Percentiles rank a stretch among this genome's conserved stretches.
phyloP scores from a whole-genome alignment of 139 green algal species.

The Marvania coccoides region DNA sequence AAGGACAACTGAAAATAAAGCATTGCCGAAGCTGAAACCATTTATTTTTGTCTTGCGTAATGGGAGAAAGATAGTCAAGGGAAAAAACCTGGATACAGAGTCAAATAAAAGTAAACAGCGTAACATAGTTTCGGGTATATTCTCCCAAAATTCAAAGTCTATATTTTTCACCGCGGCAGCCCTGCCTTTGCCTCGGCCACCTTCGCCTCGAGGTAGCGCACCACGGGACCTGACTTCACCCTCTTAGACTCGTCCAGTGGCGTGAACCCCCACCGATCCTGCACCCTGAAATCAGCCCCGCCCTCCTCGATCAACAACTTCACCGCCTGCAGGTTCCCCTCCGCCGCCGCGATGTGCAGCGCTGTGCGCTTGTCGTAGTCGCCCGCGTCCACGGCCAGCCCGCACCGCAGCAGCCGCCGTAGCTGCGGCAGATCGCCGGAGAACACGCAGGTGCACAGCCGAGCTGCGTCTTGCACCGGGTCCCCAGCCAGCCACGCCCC shows the following conservation, averaged over 20 bases:
- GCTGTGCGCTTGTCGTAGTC: conserved; percentile 57
- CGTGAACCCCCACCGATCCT: conserved; percentile 37
- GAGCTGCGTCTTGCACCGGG: background rate
- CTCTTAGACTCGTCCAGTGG: conserved; percentile 37
- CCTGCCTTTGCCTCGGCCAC: too few relatives aligned
- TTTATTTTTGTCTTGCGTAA: too few relatives aligned
- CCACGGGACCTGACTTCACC: conserved; percentile 16
- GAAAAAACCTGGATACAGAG: too few relatives aligned
- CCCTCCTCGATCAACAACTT: conserved; percentile 31
- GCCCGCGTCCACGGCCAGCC: conserved; percentile 30
- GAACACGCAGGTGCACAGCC: conserved; percentile 27
- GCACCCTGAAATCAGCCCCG: conserved; percentile 1
- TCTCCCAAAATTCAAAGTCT: too few relatives aligned
- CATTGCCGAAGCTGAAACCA: too few relatives aligned
- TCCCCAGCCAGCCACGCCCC: background rate
- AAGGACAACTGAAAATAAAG: too few relatives aligned
- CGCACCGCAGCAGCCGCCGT: conserved; percentile 36
- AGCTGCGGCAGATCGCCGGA: conserved; percentile 33
- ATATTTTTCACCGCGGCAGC: too few relatives aligned
- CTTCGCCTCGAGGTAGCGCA: too few relatives aligned
- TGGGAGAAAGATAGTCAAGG: too few relatives aligned
- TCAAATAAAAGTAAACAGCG: too few relatives aligned
- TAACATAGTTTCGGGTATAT: too few relatives aligned
- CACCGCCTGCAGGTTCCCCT: conserved; percentile 46
- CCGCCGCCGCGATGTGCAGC: conserved; percentile 54